Conservation (phyloP, 495 filamentous ascomycete genomes). For the Venustampulla echinocandica region DNA sequence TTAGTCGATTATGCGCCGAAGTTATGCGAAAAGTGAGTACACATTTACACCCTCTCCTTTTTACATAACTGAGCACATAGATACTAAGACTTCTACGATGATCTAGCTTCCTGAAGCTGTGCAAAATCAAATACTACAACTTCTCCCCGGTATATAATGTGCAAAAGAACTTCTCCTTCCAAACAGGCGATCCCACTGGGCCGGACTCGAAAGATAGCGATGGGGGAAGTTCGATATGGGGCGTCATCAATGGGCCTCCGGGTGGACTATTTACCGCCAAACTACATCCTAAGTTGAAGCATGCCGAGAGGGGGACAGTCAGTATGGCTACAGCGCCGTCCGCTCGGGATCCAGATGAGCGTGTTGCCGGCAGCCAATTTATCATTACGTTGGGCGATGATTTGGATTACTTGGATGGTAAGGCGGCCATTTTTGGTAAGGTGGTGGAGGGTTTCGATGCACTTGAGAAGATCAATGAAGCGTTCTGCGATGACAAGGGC, state of each 20-base stretch:
- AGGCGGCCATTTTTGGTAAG: slow-evolving; percentile 87
- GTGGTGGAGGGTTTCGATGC: slow-evolving; percentile 90
- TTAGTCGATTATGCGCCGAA: slow-evolving; percentile 78
- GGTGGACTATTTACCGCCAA: slow-evolving; percentile 76
- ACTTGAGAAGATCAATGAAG: slow-evolving; percentile 84
- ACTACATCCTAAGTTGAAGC: slow-evolving; percentile 75
- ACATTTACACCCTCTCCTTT: slow-evolving; percentile 4
- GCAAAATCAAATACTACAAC: slow-evolving; percentile 97
- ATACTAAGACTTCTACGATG: slow-evolving; percentile 40
- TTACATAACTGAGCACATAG: slow-evolving; percentile 14
- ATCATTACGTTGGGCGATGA: slow-evolving; percentile 81
- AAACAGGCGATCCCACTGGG: slow-evolving; percentile 88
- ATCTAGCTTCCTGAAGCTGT: slow-evolving; percentile 88
- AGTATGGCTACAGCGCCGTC: slow-evolving; percentile 86
- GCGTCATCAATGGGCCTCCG: slow-evolving; percentile 59
- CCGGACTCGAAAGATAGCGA: slow-evolving; percentile 74
- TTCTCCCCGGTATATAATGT: slow-evolving; percentile 82
- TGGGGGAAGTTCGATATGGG: slow-evolving; percentile 90
- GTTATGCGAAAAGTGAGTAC: slow-evolving; percentile 80
- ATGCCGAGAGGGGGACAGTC: slow-evolving; percentile 78
- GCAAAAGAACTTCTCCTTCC: slow-evolving; percentile 87
- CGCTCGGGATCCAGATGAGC: slow-evolving; percentile 66
- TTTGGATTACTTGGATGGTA: slow-evolving; percentile 81
- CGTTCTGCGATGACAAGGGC: slow-evolving; percentile 76
- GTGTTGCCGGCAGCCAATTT: slow-evolving; percentile 81